These are phyloP conservation scores for Selaginella tamariscina DNA, from an alignment of 75 land plant species.

Conservation along the genomic window DNA sequence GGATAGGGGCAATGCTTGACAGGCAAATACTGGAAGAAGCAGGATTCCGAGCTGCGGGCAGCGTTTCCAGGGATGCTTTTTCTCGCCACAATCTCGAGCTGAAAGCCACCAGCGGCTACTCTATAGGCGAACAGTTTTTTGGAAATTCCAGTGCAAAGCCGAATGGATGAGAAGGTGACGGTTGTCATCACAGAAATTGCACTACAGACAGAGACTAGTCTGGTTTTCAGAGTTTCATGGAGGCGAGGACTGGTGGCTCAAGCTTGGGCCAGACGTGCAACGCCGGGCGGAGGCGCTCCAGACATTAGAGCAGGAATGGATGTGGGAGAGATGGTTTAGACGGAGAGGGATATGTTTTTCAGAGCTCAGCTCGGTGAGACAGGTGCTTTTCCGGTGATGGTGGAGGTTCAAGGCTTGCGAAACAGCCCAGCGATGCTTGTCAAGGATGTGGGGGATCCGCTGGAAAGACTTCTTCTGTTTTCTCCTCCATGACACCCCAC, in stretches of 20 bases:
- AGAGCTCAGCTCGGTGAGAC: no score
- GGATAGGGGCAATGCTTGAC: not conserved
- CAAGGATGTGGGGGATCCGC: no score
- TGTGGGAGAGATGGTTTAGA: no score
- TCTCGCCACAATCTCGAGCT: slow-evolving; percentile 1
- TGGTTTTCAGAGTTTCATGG: slow-evolving; percentile 3
- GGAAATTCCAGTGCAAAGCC: slow-evolving; percentile 1
- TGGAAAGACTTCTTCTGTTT: no score
- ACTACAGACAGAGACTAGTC: slow-evolving; percentile 1
- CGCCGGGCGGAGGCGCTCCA: no score
- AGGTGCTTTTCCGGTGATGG: no score
- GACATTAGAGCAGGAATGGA: no score
- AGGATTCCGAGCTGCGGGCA: not conserved
- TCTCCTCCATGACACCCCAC: no score
- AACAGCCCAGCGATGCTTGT: no score
- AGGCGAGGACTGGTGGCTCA: not conserved
- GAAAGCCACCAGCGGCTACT: slow-evolving; percentile 1
- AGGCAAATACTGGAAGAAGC: not conserved
- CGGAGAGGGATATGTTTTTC: no score
- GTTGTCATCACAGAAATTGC: not conserved
- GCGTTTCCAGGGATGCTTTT: slow-evolving; percentile 1
- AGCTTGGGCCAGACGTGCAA: slow-evolving; percentile 1
- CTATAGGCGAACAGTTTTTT: not conserved
- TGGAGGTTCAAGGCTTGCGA: no score
- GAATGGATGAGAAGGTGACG: not conserved